Evolutionary conservation across 176 grass and related monocot genomes (phyloP), one percentile per base, ranked within the genome.

Genomic region (Calamus simplicifolius): DNA sequence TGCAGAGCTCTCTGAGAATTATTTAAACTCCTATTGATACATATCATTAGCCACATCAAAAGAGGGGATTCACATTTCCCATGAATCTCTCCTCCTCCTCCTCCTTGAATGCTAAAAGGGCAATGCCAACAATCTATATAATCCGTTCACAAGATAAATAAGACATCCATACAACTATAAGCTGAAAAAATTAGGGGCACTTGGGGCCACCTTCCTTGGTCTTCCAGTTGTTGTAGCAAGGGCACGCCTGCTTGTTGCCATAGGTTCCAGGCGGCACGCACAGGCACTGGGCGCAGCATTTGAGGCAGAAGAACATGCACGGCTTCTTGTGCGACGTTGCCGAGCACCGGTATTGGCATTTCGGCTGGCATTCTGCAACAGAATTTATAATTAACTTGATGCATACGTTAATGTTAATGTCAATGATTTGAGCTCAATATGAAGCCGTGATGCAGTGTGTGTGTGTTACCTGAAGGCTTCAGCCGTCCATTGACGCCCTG

Each of bases 171-270:
- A 62, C 4, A 2, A 48, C 5, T 5, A 30, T n/a, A 48, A 16
- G 17, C 25, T 5, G 16, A 16, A 25, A 17, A 27, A 10, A 28
- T 16, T 56, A 68, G 10, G 65, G 65, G 19, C 65, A 68, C 52
- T 68, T 68, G 17, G 65, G 65, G 29, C 29, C 18, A 27, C 65
- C 65, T 31, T 68, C 51, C 52, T 68, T 17, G 13, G 65, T 68
- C 65, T 68, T 68, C 65, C 65, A 68, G 65, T 68, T 68, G 65
- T 68, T 68, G 65, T 68, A 68, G 18, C 65, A 68, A 12, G 65
- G 28, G 52, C 65, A 68, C 12, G 1, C n/a, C 65, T 54, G 4
- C 52, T 68, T 68, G 65, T 56, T 56, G 26, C 65, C 65, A 29
- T 68, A 56, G 27, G 65, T 68, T 8, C 65, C 65, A 27, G 51